Evolutionary conservation across 1,284 basidiomycete species (phyloP), one percentile per base, ranked within the genome.

Genomic region (Microbotryum saponariae): DNA sequence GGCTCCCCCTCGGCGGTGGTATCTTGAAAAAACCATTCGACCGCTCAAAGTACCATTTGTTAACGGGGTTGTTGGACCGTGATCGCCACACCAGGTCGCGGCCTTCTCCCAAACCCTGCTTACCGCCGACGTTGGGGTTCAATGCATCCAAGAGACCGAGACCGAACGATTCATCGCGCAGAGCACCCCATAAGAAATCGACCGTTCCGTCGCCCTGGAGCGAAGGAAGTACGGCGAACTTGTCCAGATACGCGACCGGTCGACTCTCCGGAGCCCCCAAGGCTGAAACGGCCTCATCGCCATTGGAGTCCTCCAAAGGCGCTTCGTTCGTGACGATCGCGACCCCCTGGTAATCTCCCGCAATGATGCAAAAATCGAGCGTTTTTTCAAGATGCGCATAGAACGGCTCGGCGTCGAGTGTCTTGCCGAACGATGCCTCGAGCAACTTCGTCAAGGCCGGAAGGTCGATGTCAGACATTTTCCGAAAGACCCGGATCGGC

Each of bases 31-130:
- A 94, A 10, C 96, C 96, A 51, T 88, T 89, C 73, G 86, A 88
- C 44, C 96, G 85, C 75, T 99, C 96, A 71, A 91, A 97, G 78
- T 99, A 99, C 96, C 96, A 99, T 76, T 93, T 94, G 77, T 99
- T 99, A 59, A 98, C 86, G 0, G 92, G 92, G 75, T 99, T 99
- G 76, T 94, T 83, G 12, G 85, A 82, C 59, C 96, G 82, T 72
- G 85, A 88, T 64, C 96, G 85, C 94, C 94, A 99, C 33, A 98
- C 91, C 60, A 99, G 82, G 75, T 98, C 94, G 49, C 85, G 81
- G n/a, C 92, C 92, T 72, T 86, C 82, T 33, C 94, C 96, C 64
- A 84, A 81, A 48, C 94, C 96, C 58, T 85, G 83, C 70, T 89
- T 85, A 12, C 92, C 92, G 5, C 94, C 94, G 65, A 92, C 91